Percentiles rank a stretch among this genome's conserved stretches.
Evolutionary conservation across 192 early-diverging fungal species (phyloP).

Genomic region (Obelidium mucronatum): DNA sequence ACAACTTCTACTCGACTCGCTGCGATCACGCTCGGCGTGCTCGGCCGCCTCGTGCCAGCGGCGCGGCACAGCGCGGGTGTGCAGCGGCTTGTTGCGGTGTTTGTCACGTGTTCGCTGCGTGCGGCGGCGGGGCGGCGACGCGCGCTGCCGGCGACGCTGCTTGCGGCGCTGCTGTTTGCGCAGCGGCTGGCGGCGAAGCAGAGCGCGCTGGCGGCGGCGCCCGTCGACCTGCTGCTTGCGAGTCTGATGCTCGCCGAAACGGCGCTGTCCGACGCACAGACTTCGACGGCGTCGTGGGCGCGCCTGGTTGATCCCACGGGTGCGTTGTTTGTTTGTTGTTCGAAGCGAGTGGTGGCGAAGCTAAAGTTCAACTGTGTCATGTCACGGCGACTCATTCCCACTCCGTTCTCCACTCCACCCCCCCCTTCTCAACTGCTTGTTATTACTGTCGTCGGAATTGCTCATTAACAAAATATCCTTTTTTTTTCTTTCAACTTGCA

Average conservation of each 20-base stretch:
- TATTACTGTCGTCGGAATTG: neutral
- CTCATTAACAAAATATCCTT: neutral
- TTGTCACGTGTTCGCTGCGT: neutral
- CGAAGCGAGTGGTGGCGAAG: too few species aligned
- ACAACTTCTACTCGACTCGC: neutral
- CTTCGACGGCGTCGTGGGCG: constrained; percentile 17
- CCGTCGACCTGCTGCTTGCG: constrained; percentile 1
- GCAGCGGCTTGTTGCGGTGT: neutral
- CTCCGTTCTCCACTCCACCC: too few species aligned
- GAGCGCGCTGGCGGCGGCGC: neutral
- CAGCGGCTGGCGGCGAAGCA: neutral
- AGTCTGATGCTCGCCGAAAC: constrained; percentile 12
- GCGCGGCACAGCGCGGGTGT: neutral
- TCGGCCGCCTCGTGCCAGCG: neutral
- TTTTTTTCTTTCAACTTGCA: neutral
- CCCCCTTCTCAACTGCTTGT: too few species aligned
- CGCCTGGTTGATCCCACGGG: neutral
- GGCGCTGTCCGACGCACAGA: neutral
- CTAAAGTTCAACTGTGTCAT: too few species aligned
- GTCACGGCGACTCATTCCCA: too few species aligned
- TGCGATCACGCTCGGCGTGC: neutral
- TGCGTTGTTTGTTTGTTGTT: too few species aligned
- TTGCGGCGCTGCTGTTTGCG: constrained; percentile 4
- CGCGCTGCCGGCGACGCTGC: neutral
- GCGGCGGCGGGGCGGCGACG: neutral